Conservation (phyloP, 2,329 filamentous ascomycete genomes). For the Xylaria sp. region DNA sequence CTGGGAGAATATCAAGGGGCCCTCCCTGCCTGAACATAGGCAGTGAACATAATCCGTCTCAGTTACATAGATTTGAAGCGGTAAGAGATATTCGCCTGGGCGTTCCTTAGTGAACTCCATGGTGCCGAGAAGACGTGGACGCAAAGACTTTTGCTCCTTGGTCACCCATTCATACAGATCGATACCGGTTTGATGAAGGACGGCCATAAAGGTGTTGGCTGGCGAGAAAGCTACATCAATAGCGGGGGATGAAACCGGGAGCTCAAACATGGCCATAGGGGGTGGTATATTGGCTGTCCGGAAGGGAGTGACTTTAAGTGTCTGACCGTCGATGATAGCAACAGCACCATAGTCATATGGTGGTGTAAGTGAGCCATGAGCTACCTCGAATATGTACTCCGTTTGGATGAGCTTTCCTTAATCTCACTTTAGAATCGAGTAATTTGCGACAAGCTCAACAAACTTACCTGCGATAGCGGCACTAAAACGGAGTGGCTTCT, state of each 20-base stretch:
- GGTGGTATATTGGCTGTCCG: slow-evolving; percentile 87
- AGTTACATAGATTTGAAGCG: slow-evolving; percentile 48
- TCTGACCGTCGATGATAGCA: slow-evolving; percentile 84
- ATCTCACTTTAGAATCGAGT: slow-evolving; percentile 34
- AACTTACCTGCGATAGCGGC: slow-evolving; percentile 62
- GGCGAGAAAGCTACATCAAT: slow-evolving; percentile 80
- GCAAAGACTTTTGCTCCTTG: slow-evolving; percentile 62
- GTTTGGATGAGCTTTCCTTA: slow-evolving; percentile 64
- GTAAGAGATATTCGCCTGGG: slow-evolving; percentile 42
- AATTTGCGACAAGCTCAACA: background rate
- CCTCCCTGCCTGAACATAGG: slow-evolving; percentile 42
- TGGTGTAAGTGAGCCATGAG: slow-evolving; percentile 74
- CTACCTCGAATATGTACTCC: slow-evolving; percentile 75
- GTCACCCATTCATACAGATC: slow-evolving; percentile 77
- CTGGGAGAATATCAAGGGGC: slow-evolving; percentile 43
- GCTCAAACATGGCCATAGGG: slow-evolving; percentile 87
- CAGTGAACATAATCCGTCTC: slow-evolving; percentile 46
- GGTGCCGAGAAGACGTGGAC: slow-evolving; percentile 55
- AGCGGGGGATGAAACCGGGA: slow-evolving; percentile 70
- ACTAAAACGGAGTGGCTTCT: slow-evolving; percentile 78
- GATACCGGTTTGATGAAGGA: slow-evolving; percentile 75
- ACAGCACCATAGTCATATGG: slow-evolving; percentile 83
- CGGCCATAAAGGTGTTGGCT: slow-evolving; percentile 72
- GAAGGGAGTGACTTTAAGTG: slow-evolving; percentile 85
- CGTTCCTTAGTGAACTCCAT: slow-evolving; percentile 53